Conservation (phyloP, 2,329 filamentous ascomycete species). For the Thielaviopsis musarum region DNA sequence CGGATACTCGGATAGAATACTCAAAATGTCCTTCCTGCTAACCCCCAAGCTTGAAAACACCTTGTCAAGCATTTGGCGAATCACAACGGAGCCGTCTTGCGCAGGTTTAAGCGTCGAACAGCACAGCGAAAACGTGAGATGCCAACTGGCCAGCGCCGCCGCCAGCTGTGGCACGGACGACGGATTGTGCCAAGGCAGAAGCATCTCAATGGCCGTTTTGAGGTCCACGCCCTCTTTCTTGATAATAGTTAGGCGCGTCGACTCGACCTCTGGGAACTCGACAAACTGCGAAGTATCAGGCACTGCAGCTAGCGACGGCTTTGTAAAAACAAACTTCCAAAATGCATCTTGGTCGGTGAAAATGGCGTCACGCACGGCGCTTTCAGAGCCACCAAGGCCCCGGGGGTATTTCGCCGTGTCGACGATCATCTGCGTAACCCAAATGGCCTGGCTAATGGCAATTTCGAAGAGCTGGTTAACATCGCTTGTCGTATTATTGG, state of each 20-base stretch:
- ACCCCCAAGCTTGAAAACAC: slow-evolving; percentile 5
- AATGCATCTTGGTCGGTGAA: slow-evolving; percentile 8
- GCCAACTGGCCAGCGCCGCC: slow-evolving; percentile 8
- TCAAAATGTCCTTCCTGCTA: background rate
- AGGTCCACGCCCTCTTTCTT: slow-evolving; percentile 1
- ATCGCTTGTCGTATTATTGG: background rate
- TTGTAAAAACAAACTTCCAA: slow-evolving; percentile 7
- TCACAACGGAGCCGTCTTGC: background rate
- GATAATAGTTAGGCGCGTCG: background rate
- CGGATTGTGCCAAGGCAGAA: slow-evolving; percentile 3
- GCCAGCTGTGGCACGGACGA: background rate
- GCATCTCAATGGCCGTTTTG: background rate
- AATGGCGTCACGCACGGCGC: background rate
- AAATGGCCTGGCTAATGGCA: slow-evolving; percentile 4
- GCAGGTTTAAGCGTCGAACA: background rate
- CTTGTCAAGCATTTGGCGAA: slow-evolving; percentile 8
- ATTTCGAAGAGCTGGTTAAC: slow-evolving; percentile 5
- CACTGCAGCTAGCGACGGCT: slow-evolving; percentile 1
- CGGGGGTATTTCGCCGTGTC: background rate
- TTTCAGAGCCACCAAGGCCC: background rate
- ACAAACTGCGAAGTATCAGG: background rate
- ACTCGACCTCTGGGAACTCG: background rate
- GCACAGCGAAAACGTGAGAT: slow-evolving; percentile 6
- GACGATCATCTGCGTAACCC: background rate
- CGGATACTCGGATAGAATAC: background rate